These are phyloP conservation scores for Colletotrichum siamense DNA, from an alignment of 2,329 filamentous ascomycete species.

Conservation along the genomic window DNA sequence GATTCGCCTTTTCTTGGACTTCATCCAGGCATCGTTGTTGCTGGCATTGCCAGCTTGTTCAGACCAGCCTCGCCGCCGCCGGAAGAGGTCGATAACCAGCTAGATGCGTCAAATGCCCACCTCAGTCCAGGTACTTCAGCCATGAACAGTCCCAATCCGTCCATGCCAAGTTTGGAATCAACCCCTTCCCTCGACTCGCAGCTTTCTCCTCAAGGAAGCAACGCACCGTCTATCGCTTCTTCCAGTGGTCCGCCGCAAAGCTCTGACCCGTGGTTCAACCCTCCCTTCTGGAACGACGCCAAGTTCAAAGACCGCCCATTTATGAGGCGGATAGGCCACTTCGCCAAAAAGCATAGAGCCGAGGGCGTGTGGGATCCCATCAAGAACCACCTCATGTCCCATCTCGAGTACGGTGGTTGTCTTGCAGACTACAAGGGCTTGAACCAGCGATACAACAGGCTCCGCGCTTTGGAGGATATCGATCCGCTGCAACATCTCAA, in stretches of 20 bases:
- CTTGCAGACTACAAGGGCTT: conserved; percentile 79
- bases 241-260: conserved; percentile 21
- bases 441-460: conserved; percentile 69
- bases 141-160: conserved; percentile 27
- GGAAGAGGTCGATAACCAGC: conserved; percentile 24
- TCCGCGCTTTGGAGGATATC: conserved; percentile 76
- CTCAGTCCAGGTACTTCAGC: conserved; percentile 19
- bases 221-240: conserved; percentile 5
- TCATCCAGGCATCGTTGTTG: conserved; percentile 85
- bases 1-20: conserved; percentile 89
- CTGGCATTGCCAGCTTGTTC: conserved; percentile 82
- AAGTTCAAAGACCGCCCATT: conserved; percentile 72
- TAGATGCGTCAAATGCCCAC: conserved; percentile 5
- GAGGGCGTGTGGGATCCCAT: conserved; percentile 75
- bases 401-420: conserved; percentile 82
- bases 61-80: conserved; percentile 44
- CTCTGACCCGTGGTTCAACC: conserved; percentile 74
- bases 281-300: conserved; percentile 77
- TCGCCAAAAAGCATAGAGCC: conserved; percentile 78
- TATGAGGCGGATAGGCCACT: conserved; percentile 73
- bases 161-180: conserved; percentile 27
- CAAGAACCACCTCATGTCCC: conserved; percentile 76
- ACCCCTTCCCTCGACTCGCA: conserved; percentile 23
- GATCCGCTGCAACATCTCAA: conserved; percentile 53
- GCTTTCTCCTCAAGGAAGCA: conserved; percentile 21